Conservation (phyloP, 257 asterid genomes). For the Ilex asprella region DNA sequence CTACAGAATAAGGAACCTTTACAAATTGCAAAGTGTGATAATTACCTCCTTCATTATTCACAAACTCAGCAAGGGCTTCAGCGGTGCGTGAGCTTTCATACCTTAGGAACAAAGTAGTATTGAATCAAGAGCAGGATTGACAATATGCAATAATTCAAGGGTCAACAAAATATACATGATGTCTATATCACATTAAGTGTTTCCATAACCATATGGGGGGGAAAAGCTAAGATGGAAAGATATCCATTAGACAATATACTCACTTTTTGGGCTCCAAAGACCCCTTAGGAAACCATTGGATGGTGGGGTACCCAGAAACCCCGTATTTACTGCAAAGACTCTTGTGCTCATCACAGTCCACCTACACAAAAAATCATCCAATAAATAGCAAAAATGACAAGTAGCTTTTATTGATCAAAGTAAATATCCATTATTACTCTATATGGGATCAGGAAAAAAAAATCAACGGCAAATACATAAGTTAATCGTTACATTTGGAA, state of each 20-base stretch:
- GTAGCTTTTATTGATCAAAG: too few species aligned
- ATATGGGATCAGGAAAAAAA: too few species aligned
- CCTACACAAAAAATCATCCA: slow-evolving; percentile 34
- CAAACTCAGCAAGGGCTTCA: slow-evolving; percentile 76
- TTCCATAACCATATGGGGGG: too few species aligned
- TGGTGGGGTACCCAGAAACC: slow-evolving; percentile 90
- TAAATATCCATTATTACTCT: too few species aligned
- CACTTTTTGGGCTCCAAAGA: slow-evolving; percentile 85
- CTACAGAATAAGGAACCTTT: background rate
- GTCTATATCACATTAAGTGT: too few species aligned
- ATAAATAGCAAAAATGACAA: too few species aligned
- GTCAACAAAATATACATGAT: too few species aligned
- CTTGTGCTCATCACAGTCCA: slow-evolving; percentile 94
- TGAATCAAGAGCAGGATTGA: background rate
- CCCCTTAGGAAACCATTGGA: slow-evolving; percentile 94
- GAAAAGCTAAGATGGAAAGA: too few species aligned
- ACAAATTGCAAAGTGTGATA: background rate
- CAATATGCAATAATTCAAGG: too few species aligned
- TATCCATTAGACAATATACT: slow-evolving; percentile 17
- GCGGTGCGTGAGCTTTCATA: slow-evolving; percentile 77
- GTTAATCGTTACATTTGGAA: too few species aligned
- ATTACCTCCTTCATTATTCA: slow-evolving; percentile 81
- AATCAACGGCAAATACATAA: too few species aligned
- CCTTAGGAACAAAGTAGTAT: slow-evolving; percentile 25
- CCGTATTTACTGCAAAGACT: slow-evolving; percentile 71